phyloP scores from a whole-genome alignment of 2,329 filamentous ascomycete genomes.

The Alternaria dauci region DNA sequence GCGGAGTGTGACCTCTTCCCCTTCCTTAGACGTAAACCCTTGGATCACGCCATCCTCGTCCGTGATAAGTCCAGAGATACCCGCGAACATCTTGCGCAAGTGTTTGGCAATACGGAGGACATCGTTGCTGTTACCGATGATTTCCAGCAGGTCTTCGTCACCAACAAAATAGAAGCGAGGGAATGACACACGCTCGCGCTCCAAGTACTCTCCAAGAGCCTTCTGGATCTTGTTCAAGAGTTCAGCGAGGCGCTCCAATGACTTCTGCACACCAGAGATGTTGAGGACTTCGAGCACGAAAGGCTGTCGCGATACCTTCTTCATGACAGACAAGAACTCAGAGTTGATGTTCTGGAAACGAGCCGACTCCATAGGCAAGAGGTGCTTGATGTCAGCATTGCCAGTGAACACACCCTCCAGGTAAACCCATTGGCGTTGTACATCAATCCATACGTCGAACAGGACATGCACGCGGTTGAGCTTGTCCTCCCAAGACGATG shows the following conservation, averaged over 20 bases:
- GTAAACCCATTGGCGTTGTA: slow-evolving; percentile 99
- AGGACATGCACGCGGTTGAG: slow-evolving; percentile 96
- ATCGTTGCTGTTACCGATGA: slow-evolving; percentile 99
- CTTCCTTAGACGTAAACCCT: slow-evolving; percentile 94
- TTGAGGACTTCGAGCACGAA: slow-evolving; percentile 95
- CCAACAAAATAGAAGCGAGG: slow-evolving; percentile 99
- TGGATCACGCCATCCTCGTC: slow-evolving; percentile 90
- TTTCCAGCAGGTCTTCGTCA: slow-evolving; percentile 97
- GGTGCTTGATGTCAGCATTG: slow-evolving; percentile 97
- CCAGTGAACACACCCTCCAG: slow-evolving; percentile 98
- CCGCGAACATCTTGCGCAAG: slow-evolving; percentile 99
- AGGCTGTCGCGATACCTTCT: slow-evolving; percentile 97
- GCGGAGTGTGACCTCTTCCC: slow-evolving; percentile 85
- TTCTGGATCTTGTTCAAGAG: slow-evolving; percentile 99
- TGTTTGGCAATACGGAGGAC: slow-evolving; percentile 96
- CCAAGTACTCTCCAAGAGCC: slow-evolving; percentile 95
- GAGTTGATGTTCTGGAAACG: slow-evolving; percentile 99
- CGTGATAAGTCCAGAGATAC: slow-evolving; percentile 87
- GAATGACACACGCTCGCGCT: slow-evolving; percentile 96
- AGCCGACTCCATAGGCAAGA: slow-evolving; percentile 94
- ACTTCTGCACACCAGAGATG: slow-evolving; percentile 95
- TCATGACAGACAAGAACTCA: slow-evolving; percentile 98
- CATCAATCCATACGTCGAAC: slow-evolving; percentile 99
- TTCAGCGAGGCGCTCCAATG: slow-evolving; percentile 93
- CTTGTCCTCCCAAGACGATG: slow-evolving; percentile 96